These are phyloP conservation scores for Candida adriatica DNA, from an alignment of 805 yeast genomes.

Conservation along the genomic window DNA sequence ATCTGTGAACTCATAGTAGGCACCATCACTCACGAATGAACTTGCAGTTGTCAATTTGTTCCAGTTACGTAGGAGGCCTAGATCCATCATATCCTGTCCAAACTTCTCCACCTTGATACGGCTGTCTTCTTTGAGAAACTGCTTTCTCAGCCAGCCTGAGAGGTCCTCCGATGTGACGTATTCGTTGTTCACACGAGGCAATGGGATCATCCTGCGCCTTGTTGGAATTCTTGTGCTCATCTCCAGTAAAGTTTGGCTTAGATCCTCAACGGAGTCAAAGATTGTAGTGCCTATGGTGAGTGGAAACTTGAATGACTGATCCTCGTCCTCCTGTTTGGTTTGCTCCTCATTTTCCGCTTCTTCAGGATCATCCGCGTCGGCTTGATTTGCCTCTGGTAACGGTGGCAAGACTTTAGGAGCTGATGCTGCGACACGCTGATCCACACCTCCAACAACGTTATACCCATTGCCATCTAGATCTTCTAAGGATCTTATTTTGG, in stretches of 20 bases:
- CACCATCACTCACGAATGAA: constrained; percentile 20
- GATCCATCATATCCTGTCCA: constrained; percentile 25
- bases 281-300: constrained; percentile 15
- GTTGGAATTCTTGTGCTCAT: constrained; percentile 15
- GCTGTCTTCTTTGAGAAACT: constrained; percentile 22
- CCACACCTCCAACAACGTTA: background rate
- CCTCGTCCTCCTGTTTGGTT: constrained; percentile 8
- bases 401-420: background rate
- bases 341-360: background rate
- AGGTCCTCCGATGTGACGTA: constrained; percentile 25
- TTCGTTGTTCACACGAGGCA: constrained; percentile 25
- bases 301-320: constrained; percentile 20
- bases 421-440: constrained; percentile 1
- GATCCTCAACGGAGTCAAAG: constrained; percentile 9
- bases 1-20: constrained; percentile 24
- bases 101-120: constrained; percentile 26
- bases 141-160: constrained; percentile 18
- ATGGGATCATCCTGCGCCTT: constrained; percentile 23
- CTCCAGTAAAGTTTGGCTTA: constrained; percentile 8
- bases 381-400: background rate
- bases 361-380: background rate
- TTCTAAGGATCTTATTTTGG: constrained; percentile 14
- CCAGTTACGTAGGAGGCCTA: constrained; percentile 23
- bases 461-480: constrained; percentile 5
- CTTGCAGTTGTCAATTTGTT: constrained; percentile 14